A percentile compares a stretch with the other conserved stretches of the same genome.
Evolutionary conservation across 75 land plant genomes (phyloP).

Genomic region (Sequoia sempervirens): DNA sequence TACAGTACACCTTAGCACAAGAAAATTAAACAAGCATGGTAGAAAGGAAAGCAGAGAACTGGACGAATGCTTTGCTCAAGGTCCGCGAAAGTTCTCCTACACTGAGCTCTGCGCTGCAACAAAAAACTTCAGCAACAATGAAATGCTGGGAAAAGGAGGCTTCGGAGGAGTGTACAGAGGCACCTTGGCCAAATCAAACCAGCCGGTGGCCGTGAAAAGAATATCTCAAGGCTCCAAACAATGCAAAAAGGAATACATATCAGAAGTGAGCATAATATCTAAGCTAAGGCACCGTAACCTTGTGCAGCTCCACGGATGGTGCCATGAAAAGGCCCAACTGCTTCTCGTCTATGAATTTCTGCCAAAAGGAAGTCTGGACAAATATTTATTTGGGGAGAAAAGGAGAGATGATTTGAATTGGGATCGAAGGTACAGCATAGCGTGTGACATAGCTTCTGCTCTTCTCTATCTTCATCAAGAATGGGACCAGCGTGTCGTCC

Average conservation of each 20-base stretch:
- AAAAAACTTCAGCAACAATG: background rate
- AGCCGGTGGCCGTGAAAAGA: conserved; percentile 15
- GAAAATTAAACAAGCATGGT: no score
- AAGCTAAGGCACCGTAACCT: conserved; percentile 40
- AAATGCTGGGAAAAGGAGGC: conserved; percentile 24
- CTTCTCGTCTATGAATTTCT: conserved; percentile 26
- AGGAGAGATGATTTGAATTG: conserved; percentile 10
- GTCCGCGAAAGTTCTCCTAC: background rate
- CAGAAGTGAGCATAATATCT: conserved; percentile 40
- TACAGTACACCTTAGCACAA: no score
- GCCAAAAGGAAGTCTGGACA: conserved; percentile 47
- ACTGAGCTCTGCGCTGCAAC: conserved; percentile 21
- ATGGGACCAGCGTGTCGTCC: conserved; percentile 30
- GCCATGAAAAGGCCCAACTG: conserved; percentile 18
- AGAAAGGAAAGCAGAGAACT: no score
- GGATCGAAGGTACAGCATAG: conserved; percentile 34
- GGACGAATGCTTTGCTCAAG: no score
- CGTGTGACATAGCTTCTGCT: conserved; percentile 26
- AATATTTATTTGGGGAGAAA: conserved; percentile 15
- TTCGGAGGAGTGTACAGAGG: conserved; percentile 31
- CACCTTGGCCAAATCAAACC: background rate
- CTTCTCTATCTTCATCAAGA: conserved; percentile 37
- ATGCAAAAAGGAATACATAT: conserved; percentile 25
- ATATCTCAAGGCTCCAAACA: conserved; percentile 18
- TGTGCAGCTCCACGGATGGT: conserved; percentile 41